Evolutionary conservation across 2,329 filamentous ascomycete species (phyloP), one percentile per base, ranked within the genome.

Genomic region (Pseudogymnoascus sp.): DNA sequence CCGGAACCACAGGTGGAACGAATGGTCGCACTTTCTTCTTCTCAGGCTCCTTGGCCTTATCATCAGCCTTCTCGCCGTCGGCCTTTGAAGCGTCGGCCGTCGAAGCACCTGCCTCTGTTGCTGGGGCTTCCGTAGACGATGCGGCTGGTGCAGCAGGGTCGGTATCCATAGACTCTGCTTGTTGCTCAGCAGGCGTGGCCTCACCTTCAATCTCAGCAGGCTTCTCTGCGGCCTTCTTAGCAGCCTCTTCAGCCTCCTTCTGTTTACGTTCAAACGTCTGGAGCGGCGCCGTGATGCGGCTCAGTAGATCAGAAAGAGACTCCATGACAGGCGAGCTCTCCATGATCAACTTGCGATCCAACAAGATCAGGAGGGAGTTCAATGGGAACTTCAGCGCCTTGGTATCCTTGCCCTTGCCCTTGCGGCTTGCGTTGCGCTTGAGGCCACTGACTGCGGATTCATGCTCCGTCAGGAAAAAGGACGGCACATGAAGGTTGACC

Each of bases 281-380:
- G 26, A 99, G 81, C 10, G 95, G 95, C 63, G 89, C 82, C 0
- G 95, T 99, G 63, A 97, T 91, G 67, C 89, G 88, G 74, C 91
- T 93, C 26, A 99, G 82, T 31, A 99, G 79, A 67, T 88, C 87
- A 1, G 95, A 95, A 26, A 99, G 82, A 66, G 92, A 88, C 70
- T 96, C 93, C 93, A 99, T 97, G 63, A 96, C 93, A 6, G 88
- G 83, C n/a, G 93, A 93, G 76, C 92, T 99, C 76, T 99, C 95
- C 78, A 96, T 96, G 67, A 99, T 93, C 65, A 97, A 81, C 67
- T 92, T 90, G n/a, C 95, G 89, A 73, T 97, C 95, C 21, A 99
- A 82, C 4, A 99, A 82, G 65, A 87, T 88, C 56, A 99, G 82
- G 31, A 99, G 79, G 13, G 93, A 92, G 74, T 99, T 99, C 73